These are phyloP conservation scores for Xylaria acuta DNA, from an alignment of 495 filamentous ascomycete species.

Conservation along the genomic window DNA sequence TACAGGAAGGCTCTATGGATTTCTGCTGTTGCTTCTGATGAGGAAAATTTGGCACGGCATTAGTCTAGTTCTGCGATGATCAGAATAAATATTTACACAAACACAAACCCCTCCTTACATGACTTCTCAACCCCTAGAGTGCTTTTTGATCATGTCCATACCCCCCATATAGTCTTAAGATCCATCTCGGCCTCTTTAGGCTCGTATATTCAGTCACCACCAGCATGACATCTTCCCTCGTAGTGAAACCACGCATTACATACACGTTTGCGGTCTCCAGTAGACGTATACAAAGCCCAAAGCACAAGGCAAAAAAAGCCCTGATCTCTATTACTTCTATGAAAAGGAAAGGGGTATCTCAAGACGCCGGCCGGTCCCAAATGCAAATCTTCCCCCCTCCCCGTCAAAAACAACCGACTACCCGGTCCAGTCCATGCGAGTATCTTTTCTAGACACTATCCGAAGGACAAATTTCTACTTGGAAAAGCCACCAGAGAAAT, in stretches of 20 bases:
- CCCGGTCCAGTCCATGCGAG: not conserved
- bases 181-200: no score
- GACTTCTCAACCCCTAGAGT: not conserved
- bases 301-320: not conserved
- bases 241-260: not conserved
- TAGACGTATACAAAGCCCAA: not conserved
- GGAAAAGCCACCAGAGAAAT: not conserved
- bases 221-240: not conserved
- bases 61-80: slow-evolving; percentile 26
- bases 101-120: not conserved
- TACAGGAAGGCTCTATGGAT: slow-evolving; percentile 24
- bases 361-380: slow-evolving; percentile 7
- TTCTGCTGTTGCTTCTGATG: slow-evolving; percentile 25
- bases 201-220: not conserved
- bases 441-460: not conserved
- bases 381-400: not conserved
- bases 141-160: not conserved
- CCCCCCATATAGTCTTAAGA: not conserved
- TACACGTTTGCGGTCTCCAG: not conserved
- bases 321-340: not conserved
- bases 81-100: slow-evolving; percentile 23
- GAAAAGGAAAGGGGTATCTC: slow-evolving; percentile 12
- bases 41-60: slow-evolving; percentile 20
- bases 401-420: not conserved
- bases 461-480: not conserved